Evolutionary conservation across 805 yeast genomes (phyloP).

Genomic region (Metschnikowia aberdeeniae): DNA sequence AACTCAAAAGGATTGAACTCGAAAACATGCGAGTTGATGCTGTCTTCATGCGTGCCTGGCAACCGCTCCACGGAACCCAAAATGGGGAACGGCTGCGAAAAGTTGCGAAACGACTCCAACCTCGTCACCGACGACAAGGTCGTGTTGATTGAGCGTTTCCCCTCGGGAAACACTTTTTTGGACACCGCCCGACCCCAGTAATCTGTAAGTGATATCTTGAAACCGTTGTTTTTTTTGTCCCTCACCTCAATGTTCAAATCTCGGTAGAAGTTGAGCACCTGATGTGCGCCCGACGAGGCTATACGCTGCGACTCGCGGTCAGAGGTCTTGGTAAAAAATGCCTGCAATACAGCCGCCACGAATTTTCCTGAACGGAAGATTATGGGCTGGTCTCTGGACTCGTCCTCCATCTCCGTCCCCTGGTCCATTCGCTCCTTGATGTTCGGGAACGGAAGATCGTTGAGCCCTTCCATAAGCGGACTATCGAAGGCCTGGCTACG

Average conservation of each 20-base stretch:
- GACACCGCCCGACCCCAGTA: conserved; percentile 66
- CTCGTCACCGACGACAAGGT: conserved; percentile 35
- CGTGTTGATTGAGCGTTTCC: conserved; percentile 30
- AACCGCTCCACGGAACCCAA: conserved; percentile 39
- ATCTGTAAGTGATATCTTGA: conserved; percentile 57
- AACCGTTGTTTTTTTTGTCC: conserved; percentile 49
- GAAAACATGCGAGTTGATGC: conserved; percentile 42
- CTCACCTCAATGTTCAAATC: conserved; percentile 52
- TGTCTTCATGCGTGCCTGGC: conserved; percentile 27
- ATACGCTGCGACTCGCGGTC: conserved; percentile 15
- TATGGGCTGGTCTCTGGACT: neutral
- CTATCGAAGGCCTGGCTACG: conserved; percentile 29
- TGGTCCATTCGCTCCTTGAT: conserved; percentile 3
- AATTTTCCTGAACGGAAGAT: conserved; percentile 2
- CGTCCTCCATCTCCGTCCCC: neutral
- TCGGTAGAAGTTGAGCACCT: conserved; percentile 42
- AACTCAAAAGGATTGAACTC: conserved; percentile 65
- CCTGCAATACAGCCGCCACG: conserved; percentile 5
- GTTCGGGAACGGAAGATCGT: conserved; percentile 41
- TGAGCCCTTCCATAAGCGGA: conserved; percentile 54
- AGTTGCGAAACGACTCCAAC: conserved; percentile 32
- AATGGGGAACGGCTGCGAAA: conserved; percentile 48
- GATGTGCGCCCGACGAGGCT: neutral
- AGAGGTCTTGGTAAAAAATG: conserved; percentile 6
- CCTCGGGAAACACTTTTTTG: conserved; percentile 39